Evolutionary conservation across 208 protist species (phyloP).

Genomic region (Acanthamoeba lenticulata): DNA sequence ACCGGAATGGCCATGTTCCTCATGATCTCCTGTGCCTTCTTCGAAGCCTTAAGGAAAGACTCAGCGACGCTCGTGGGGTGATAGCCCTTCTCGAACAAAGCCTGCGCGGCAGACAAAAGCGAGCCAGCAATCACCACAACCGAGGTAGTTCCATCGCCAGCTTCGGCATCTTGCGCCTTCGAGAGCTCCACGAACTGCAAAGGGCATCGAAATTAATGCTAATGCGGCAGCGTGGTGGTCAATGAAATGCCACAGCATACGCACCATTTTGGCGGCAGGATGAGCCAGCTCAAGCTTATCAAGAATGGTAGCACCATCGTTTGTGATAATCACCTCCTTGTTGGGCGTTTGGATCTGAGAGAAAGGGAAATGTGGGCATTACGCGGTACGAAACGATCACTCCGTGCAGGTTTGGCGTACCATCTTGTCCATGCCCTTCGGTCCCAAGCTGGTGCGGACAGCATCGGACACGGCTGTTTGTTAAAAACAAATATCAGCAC

Average conservation of each 20-base stretch:
- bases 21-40: constrained; percentile 94
- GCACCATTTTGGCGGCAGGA: constrained; percentile 97
- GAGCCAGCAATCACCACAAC: constrained; percentile 98
- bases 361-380: neutral
- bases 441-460: constrained; percentile 98
- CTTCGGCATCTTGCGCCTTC: constrained; percentile 98
- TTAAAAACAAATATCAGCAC: neutral
- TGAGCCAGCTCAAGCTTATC: constrained; percentile 96
- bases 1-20: constrained; percentile 94
- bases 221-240: neutral
- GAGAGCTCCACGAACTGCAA: constrained; percentile 97
- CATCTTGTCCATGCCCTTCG: constrained; percentile 99
- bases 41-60: constrained; percentile 91
- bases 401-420: constrained; percentile 63
- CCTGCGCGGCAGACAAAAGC: constrained; percentile 93
- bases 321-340: constrained; percentile 98
- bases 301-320: constrained; percentile 99
- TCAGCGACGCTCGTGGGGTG: constrained; percentile 97
- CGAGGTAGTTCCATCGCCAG: constrained; percentile 99
- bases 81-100: constrained; percentile 96
- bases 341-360: constrained; percentile 85
- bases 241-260: neutral
- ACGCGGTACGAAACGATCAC: neutral
- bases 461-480: constrained; percentile 95
- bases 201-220: constrained; percentile 51